A percentile compares a stretch with the other conserved stretches of the same genome.
Conservation (phyloP, 768 basidiomycete genomes). For the Termitomyces sp. region DNA sequence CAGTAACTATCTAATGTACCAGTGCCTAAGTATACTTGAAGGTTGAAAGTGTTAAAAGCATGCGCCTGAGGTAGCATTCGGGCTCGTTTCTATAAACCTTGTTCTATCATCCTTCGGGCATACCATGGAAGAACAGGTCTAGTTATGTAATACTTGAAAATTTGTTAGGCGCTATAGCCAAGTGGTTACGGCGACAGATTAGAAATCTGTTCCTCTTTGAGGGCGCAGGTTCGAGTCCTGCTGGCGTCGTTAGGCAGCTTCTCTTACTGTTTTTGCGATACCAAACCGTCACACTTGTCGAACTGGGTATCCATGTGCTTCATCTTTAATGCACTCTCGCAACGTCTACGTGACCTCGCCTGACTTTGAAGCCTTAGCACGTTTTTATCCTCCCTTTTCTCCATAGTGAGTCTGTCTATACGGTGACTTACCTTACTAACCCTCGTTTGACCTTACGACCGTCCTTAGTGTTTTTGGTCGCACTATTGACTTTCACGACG, state of each 20-base stretch:
- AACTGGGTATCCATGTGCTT: not conserved
- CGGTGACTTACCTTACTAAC: no score
- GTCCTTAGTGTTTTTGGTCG: slow-evolving; percentile 15
- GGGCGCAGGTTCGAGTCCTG: slow-evolving; percentile 51
- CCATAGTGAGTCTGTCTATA: slow-evolving; percentile 7
- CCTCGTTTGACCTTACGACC: no score
- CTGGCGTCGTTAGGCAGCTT: slow-evolving; percentile 31
- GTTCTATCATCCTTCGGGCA: no score
- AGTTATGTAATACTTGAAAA: no score
- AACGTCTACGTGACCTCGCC: slow-evolving; percentile 34
- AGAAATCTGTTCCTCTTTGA: slow-evolving; percentile 47
- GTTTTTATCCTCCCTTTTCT: slow-evolving; percentile 40
- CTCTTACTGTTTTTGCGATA: not conserved
- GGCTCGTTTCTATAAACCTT: no score
- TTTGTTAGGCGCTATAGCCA: slow-evolving; percentile 74
- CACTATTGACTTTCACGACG: slow-evolving; percentile 72
- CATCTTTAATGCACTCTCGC: slow-evolving; percentile 31
- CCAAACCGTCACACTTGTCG: no score
- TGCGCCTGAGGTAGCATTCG: no score
- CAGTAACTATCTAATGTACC: no score
- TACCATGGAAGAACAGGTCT: no score
- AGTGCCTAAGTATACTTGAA: no score
- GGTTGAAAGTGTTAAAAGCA: no score
- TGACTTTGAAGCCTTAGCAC: slow-evolving; percentile 57
- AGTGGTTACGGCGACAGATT: slow-evolving; percentile 77